Base-by-base conservation (phyloP, 2,329 filamentous ascomycete genomes). In the Ophiocordyceps camponoti-floridani region DNA sequence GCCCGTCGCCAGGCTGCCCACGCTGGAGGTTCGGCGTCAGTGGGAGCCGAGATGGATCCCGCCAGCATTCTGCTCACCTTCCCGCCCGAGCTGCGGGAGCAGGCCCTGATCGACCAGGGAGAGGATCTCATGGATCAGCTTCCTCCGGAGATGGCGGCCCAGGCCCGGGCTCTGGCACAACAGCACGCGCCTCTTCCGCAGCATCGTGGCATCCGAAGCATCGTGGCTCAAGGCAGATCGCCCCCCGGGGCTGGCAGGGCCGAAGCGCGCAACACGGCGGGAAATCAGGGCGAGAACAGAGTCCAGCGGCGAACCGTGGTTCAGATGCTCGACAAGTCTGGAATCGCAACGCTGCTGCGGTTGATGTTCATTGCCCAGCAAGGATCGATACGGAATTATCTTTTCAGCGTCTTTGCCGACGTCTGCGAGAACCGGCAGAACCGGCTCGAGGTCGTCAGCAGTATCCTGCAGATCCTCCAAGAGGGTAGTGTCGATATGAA, bases 341-440 rank as follows among this genome's bases (percentile, higher is more conserved):
- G 93, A 26, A 81, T 98, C 51, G 91, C 93, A 26, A 96, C 91
- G n/a, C 68, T 98, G 31, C 72, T 98, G 40, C 84, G 93, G n/a
- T 73, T 98, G 10, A 95, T 98, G 89, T 98, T 98, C 60, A 87
- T 96, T 54, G 83, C 85, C 42, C 85, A 95, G 51, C 84, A 89
- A 50, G 85, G 84, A 19, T 91, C 84, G 49, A 82, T 91, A 43
- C 84, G 87, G 51, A 77, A 73, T 49, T 84, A 86, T 47, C 71
- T 98, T 44, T 89, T 91, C 58, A 80, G 82, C 45, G 84, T 98
- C 44, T 79, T 98, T 44, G 78, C 85, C 49, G 86, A 94, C 52
- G 81, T 96, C 26, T 96, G 87, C 57, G 84, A 94, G 62, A 98
- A 98, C 58, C 81, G 86, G n/a, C 87, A 95, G 57, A 98, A 91